Conservation (phyloP, 1,284 basidiomycete genomes). For the Cutaneotrichosporon cyanovorans region DNA sequence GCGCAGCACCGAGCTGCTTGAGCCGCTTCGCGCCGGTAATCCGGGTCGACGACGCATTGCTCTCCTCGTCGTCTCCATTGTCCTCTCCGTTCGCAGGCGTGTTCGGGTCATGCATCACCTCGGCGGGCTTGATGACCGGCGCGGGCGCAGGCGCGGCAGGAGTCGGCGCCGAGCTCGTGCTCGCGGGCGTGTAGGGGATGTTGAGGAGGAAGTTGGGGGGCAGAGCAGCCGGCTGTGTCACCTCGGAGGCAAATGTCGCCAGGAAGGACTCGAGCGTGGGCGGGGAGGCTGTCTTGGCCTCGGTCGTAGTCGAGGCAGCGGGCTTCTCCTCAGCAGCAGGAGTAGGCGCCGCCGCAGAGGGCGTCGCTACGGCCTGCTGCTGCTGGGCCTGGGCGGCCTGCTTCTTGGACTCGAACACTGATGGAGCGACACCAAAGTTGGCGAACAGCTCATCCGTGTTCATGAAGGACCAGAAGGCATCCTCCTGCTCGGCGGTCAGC, state of each 20-base stretch:
- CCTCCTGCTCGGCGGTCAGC: conserved; percentile 32
- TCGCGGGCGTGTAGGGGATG: conserved; percentile 12
- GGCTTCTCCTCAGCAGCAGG: conserved; percentile 6
- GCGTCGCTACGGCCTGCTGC: conserved; percentile 3
- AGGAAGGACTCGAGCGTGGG: conserved; percentile 41
- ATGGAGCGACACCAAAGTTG: conserved; percentile 30
- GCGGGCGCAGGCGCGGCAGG: conserved; percentile 9
- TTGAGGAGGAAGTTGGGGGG: conserved; percentile 24
- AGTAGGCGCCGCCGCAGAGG: conserved; percentile 1
- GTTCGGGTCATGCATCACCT: too few relatives aligned
- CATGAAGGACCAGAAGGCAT: conserved; percentile 41
- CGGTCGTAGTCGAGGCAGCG: neutral
- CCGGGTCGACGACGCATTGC: conserved; percentile 5
- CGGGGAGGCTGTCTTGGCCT: conserved; percentile 9
- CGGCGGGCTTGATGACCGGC: conserved; percentile 5
- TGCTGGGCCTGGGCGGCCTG: conserved; percentile 3
- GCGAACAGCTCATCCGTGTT: conserved; percentile 42
- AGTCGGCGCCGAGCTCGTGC: conserved; percentile 12
- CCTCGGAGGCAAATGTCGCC: conserved; percentile 31
- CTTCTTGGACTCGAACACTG: conserved; percentile 19
- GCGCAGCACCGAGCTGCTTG: conserved; percentile 35
- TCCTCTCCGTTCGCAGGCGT: conserved; percentile 5
- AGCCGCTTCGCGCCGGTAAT: conserved; percentile 38
- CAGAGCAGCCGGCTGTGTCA: conserved; percentile 9
- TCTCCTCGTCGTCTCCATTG: conserved; percentile 4